A percentile compares a stretch with the other conserved stretches of the same genome.
phyloP scores from a whole-genome alignment of 2,329 filamentous ascomycete species.

The Graphilbum fragrans region DNA sequence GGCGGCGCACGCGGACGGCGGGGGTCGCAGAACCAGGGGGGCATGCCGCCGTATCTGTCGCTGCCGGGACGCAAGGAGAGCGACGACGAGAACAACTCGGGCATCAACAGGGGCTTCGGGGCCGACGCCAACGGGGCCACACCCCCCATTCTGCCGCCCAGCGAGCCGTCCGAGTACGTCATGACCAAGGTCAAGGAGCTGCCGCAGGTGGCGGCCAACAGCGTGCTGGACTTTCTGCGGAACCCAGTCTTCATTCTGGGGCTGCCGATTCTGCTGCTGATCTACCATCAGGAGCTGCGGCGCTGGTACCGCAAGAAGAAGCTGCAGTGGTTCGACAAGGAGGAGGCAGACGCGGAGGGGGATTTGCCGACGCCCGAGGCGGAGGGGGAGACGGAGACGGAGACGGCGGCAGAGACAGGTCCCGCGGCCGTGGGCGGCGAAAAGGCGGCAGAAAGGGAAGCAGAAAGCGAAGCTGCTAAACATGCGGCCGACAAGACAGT shows the following conservation, averaged over 20 bases:
- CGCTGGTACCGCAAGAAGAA: constrained; percentile 10
- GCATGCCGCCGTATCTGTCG: constrained; percentile 2
- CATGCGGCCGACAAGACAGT: too few relatives aligned
- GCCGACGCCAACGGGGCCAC: too few relatives aligned
- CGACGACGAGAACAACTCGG: not conserved
- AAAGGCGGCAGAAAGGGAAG: too few relatives aligned
- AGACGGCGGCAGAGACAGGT: too few relatives aligned
- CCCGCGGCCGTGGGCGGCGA: too few relatives aligned
- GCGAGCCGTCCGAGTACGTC: constrained; percentile 26
- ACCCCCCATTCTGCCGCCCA: too few relatives aligned
- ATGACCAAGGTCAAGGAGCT: constrained; percentile 38
- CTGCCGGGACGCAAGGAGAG: constrained; percentile 4
- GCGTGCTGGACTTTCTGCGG: constrained; percentile 40
- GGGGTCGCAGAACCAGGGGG: not conserved
- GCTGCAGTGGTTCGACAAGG: constrained; percentile 2
- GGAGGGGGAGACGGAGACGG: not conserved
- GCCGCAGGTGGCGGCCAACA: constrained; percentile 35
- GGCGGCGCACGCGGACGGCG: not conserved
- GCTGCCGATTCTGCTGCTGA: constrained; percentile 29
- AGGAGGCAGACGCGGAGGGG: not conserved
- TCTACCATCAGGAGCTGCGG: constrained; percentile 19
- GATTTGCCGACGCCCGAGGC: not conserved
- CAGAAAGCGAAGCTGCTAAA: too few relatives aligned
- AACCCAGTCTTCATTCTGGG: constrained; percentile 40
- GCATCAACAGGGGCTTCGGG: too few relatives aligned